Conservation (phyloP, 192 early-diverging fungal genomes). For the Dispira simplex region DNA sequence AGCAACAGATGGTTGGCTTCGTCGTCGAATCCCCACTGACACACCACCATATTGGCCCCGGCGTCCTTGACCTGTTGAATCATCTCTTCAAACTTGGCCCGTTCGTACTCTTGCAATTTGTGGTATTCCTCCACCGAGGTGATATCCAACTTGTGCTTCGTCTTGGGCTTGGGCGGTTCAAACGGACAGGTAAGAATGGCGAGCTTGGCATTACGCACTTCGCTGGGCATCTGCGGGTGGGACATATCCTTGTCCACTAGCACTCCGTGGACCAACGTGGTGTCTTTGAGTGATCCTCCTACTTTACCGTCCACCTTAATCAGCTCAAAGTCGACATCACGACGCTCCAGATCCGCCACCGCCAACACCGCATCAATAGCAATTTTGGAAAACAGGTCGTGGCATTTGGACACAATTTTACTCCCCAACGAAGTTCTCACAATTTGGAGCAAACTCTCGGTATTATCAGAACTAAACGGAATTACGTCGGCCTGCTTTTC, state of each 20-base stretch:
- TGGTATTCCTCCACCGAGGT: constrained; percentile 97
- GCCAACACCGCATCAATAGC: constrained; percentile 96
- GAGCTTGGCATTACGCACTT: constrained; percentile 87
- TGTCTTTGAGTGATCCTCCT: constrained; percentile 90
- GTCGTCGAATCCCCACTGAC: constrained; percentile 99
- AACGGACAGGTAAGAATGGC: constrained; percentile 99
- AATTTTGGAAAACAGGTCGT: constrained; percentile 95
- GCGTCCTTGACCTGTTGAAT: constrained; percentile 93
- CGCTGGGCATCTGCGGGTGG: constrained; percentile 99
- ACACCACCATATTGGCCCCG: constrained; percentile 95
- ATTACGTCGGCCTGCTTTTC: constrained; percentile 87
- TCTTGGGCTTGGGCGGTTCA: constrained; percentile 99
- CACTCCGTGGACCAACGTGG: constrained; percentile 88
- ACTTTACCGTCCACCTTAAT: constrained; percentile 99
- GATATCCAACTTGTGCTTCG: constrained; percentile 99
- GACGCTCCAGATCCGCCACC: constrained; percentile 95
- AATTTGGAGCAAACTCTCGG: constrained; percentile 74
- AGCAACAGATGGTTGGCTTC: constrained; percentile 98
- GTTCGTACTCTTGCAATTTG: constrained; percentile 91
- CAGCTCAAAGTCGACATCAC: constrained; percentile 99
- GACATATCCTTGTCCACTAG: constrained; percentile 99
- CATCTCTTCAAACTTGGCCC: constrained; percentile 94
- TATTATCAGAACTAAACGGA: constrained; percentile 66
- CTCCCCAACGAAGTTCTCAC: constrained; percentile 96
- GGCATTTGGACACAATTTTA: constrained; percentile 99